These are phyloP conservation scores for Penicillium hordei DNA, from an alignment of 2,329 filamentous ascomycete species.

Conservation along the genomic window DNA sequence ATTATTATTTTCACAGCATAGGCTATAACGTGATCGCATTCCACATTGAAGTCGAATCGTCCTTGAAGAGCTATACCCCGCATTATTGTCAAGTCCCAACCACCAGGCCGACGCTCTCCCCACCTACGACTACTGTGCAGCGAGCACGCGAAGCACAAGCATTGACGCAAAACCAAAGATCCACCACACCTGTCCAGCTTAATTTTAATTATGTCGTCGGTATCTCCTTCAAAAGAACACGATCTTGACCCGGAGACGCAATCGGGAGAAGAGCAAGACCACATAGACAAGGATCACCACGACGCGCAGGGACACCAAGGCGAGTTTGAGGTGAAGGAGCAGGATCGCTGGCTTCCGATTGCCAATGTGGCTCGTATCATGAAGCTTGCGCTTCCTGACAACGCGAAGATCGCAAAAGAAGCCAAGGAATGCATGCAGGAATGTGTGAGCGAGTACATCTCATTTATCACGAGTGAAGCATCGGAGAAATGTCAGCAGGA, in stretches of 20 bases:
- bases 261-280: constrained; percentile 87
- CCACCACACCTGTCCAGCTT: constrained; percentile 37
- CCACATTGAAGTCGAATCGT: constrained; percentile 10
- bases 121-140: constrained; percentile 37
- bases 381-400: constrained; percentile 96
- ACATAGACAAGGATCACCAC: constrained; percentile 70
- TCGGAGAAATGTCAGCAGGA: constrained; percentile 99
- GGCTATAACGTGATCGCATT: constrained; percentile 17
- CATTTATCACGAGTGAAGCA: constrained; percentile 98
- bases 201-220: constrained; percentile 79
- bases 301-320: constrained; percentile 69
- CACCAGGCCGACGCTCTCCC: constrained; percentile 26
- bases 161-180: constrained; percentile 35
- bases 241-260: constrained; percentile 90
- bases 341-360: constrained; percentile 99
- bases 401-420: constrained; percentile 98
- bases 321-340: constrained; percentile 99
- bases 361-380: constrained; percentile 99
- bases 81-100: constrained; percentile 34
- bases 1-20: constrained; percentile 27
- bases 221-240: constrained; percentile 84
- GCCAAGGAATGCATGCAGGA: constrained; percentile 99
- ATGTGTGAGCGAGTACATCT: constrained; percentile 99
- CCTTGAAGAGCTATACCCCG: constrained; percentile 23
- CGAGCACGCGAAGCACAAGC: constrained; percentile 35